Conservation (phyloP, 2,329 filamentous ascomycete species). For the Trichophyton verrucosum region DNA sequence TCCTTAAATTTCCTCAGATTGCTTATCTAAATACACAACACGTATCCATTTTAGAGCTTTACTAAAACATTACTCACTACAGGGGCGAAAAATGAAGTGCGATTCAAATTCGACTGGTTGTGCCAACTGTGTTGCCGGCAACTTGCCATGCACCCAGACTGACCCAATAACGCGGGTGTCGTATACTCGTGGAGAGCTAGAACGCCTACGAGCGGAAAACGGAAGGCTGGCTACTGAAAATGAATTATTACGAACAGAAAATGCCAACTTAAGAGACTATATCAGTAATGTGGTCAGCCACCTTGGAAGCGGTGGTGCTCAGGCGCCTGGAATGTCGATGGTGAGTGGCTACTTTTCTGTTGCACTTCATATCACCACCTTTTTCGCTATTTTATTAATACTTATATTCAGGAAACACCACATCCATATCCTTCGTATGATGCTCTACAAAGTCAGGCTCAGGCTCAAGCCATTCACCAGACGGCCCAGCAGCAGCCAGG, state of each 20-base stretch:
- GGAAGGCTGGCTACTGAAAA: conserved; percentile 7
- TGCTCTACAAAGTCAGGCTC: neutral
- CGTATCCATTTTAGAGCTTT: neutral
- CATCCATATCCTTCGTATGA: neutral
- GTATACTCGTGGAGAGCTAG: conserved; percentile 15
- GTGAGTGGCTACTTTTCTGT: neutral
- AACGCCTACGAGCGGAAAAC: conserved; percentile 10
- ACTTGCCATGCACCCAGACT: conserved; percentile 16
- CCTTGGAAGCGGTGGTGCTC: neutral
- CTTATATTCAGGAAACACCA: neutral
- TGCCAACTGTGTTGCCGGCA: conserved; percentile 10
- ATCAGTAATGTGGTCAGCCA: neutral
- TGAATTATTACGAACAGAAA: conserved; percentile 1
- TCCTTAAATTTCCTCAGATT: neutral
- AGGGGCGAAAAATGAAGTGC: conserved; percentile 19
- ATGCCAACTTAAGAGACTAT: neutral
- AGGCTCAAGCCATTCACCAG: neutral
- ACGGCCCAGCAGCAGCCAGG: neutral
- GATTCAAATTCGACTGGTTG: conserved; percentile 15
- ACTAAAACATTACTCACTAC: neutral
- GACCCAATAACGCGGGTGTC: conserved; percentile 17
- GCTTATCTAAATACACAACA: neutral
- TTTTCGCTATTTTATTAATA: neutral
- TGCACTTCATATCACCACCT: too few species aligned
- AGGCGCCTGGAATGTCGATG: neutral